Evolutionary conservation across 164 flowering plant genomes (phyloP).

Genomic region (Vitis riparia): DNA sequence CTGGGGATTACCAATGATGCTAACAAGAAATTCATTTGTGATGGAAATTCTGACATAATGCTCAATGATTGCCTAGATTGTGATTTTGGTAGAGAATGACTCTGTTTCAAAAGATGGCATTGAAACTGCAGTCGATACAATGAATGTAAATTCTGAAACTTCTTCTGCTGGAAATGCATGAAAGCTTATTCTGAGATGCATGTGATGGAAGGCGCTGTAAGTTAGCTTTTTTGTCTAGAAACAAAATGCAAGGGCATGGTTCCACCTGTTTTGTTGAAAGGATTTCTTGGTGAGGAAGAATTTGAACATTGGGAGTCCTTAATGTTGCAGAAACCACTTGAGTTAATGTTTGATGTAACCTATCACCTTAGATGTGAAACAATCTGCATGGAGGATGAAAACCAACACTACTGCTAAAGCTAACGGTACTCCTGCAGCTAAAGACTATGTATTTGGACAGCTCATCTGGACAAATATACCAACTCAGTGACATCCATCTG

Average conservation of each 20-base stretch:
- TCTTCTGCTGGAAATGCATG: slow-evolving; percentile 87
- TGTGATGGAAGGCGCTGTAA: slow-evolving; percentile 76
- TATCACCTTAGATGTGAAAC: slow-evolving; percentile 96
- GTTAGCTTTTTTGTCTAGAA: slow-evolving; percentile 70
- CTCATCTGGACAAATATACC: slow-evolving; percentile 6
- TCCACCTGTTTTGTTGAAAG: slow-evolving; percentile 75
- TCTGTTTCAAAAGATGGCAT: too few species aligned
- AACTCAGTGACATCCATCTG: slow-evolving; percentile 15
- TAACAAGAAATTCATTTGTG: too few species aligned
- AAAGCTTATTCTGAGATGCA: slow-evolving; percentile 66
- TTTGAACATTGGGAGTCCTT: slow-evolving; percentile 89
- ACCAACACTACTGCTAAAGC: slow-evolving; percentile 28
- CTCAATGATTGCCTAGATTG: too few species aligned
- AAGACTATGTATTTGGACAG: too few species aligned
- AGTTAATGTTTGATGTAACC: slow-evolving; percentile 75
- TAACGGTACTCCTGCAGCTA: too few species aligned
- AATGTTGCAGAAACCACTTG: slow-evolving; percentile 73
- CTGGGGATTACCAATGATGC: too few species aligned
- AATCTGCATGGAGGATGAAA: slow-evolving; percentile 84
- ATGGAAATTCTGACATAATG: too few species aligned
- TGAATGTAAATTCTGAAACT: slow-evolving; percentile 19
- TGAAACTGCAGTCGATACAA: too few species aligned
- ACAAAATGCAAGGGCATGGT: slow-evolving; percentile 67
- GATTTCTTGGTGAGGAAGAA: slow-evolving; percentile 66
- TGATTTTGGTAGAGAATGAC: too few species aligned